Evolutionary conservation across 2,329 filamentous ascomycete species (phyloP).

Genomic region (Didymella pomorum): DNA sequence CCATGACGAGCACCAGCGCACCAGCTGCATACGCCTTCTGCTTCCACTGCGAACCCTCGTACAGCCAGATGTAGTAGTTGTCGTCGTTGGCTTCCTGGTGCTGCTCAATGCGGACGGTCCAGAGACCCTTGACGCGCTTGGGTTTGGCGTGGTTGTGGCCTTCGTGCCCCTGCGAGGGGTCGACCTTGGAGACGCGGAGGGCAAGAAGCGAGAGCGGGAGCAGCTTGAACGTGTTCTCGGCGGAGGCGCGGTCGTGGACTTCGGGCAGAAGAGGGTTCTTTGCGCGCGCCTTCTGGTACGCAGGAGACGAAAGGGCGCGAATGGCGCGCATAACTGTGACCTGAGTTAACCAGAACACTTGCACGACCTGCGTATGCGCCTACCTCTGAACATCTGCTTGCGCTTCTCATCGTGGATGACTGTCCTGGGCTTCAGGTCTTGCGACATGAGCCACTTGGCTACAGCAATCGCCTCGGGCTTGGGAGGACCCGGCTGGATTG

Average conservation of each 20-base stretch:
- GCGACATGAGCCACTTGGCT: conserved; percentile 83
- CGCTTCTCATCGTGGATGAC: conserved; percentile 95
- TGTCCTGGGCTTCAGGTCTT: conserved; percentile 87
- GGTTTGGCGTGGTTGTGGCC: conserved; percentile 61
- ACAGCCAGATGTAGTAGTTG: conserved; percentile 96
- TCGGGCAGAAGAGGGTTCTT: conserved; percentile 90
- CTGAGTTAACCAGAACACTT: conserved; percentile 2
- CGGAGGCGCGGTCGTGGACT: conserved; percentile 85
- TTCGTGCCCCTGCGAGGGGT: conserved; percentile 74
- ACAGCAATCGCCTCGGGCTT: conserved; percentile 89
- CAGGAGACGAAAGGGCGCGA: conserved; percentile 85
- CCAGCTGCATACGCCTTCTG: conserved; percentile 89
- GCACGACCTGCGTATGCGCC: conserved; percentile 11
- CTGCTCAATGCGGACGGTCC: conserved; percentile 94
- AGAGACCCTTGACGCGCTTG: conserved; percentile 93
- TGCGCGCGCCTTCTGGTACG: conserved; percentile 85
- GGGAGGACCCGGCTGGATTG: conserved; percentile 79
- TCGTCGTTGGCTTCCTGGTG: conserved; percentile 89
- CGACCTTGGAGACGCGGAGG: conserved; percentile 83
- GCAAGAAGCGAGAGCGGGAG: conserved; percentile 94
- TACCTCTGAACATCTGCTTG: conserved; percentile 98
- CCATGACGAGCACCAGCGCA: conserved; percentile 83
- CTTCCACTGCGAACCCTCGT: conserved; percentile 92
- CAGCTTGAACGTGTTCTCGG: conserved; percentile 94
- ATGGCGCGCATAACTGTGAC: conserved; percentile 89